phyloP scores from a whole-genome alignment of 805 yeast genomes.

The Candida tammaniensis region DNA sequence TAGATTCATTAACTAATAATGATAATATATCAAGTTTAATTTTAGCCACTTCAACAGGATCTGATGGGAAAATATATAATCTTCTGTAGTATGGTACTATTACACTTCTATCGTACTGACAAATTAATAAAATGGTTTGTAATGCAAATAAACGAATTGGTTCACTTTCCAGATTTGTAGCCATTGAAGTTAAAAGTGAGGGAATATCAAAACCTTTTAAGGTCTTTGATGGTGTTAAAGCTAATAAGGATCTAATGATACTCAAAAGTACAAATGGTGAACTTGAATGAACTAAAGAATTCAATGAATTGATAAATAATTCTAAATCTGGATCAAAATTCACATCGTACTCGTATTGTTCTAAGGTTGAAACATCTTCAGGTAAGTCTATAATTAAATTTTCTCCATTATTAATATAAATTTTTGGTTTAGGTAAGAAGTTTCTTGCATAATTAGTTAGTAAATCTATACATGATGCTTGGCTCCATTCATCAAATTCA shows the following conservation, averaged over 20 bases:
- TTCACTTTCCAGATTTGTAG: constrained; percentile 21
- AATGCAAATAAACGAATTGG: constrained; percentile 35
- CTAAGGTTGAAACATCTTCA: constrained; percentile 29
- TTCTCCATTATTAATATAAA: constrained; percentile 28
- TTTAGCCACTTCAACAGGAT: constrained; percentile 40
- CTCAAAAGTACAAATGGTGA: constrained; percentile 64
- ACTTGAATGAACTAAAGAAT: constrained; percentile 45
- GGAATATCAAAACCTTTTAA: constrained; percentile 51
- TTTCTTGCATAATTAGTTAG: constrained; percentile 64
- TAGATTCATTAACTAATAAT: constrained; percentile 51
- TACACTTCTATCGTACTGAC: constrained; percentile 24
- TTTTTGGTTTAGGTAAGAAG: constrained; percentile 55
- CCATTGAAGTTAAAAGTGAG: constrained; percentile 46
- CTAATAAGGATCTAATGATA: constrained; percentile 52
- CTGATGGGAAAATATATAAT: constrained; percentile 59
- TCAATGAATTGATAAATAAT: constrained; percentile 49
- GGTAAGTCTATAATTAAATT: constrained; percentile 38
- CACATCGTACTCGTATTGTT: constrained; percentile 29
- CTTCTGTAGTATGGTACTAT: constrained; percentile 37
- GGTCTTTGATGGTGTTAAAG: constrained; percentile 55
- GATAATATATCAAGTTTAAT: constrained; percentile 63
- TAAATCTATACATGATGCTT: constrained; percentile 54
- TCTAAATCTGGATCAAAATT: constrained; percentile 55
- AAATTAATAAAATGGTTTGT: constrained; percentile 43
- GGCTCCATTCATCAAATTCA: constrained; percentile 73